Conservation (phyloP, 2,329 filamentous ascomycete species). For the Orbilia quercus region DNA sequence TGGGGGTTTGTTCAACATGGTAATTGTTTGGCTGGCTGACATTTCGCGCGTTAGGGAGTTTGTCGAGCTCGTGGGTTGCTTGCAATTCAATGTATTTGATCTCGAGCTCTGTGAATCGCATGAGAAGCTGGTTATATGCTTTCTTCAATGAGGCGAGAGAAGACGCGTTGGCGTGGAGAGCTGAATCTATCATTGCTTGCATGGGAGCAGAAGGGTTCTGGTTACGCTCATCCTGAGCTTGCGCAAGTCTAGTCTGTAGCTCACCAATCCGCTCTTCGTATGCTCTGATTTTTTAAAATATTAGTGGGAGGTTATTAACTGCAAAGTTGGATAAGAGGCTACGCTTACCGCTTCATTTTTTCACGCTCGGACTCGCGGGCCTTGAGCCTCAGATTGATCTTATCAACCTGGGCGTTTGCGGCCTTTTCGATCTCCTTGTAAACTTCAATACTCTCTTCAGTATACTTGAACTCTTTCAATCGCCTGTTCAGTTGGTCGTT, state of each 20-base stretch:
- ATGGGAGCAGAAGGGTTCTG: conserved; percentile 62
- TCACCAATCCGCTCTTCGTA: conserved; percentile 67
- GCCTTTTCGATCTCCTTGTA: conserved; percentile 71
- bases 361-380: conserved; percentile 68
- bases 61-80: conserved; percentile 63
- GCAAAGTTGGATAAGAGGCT: neutral
- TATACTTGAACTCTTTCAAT: conserved; percentile 73
- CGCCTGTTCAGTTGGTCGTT: conserved; percentile 71
- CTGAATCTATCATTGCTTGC: conserved; percentile 66
- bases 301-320: too few species aligned
- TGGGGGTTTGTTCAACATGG: conserved; percentile 50
- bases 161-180: conserved; percentile 65
- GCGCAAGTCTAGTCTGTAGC: conserved; percentile 63
- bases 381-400: conserved; percentile 70
- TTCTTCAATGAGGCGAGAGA: conserved; percentile 68
- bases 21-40: conserved; percentile 27
- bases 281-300: conserved; percentile 61
- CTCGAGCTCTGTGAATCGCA: conserved; percentile 67
- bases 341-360: conserved; percentile 62
- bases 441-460: conserved; percentile 71
- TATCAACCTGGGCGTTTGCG: conserved; percentile 71
- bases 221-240: conserved; percentile 59
- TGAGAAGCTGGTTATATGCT: conserved; percentile 67
- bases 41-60: conserved; percentile 32
- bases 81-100: conserved; percentile 63